Evolutionary conservation across 2,329 filamentous ascomycete genomes (phyloP), one percentile per base, ranked within the genome.

Genomic region (Didymella glomerata): DNA sequence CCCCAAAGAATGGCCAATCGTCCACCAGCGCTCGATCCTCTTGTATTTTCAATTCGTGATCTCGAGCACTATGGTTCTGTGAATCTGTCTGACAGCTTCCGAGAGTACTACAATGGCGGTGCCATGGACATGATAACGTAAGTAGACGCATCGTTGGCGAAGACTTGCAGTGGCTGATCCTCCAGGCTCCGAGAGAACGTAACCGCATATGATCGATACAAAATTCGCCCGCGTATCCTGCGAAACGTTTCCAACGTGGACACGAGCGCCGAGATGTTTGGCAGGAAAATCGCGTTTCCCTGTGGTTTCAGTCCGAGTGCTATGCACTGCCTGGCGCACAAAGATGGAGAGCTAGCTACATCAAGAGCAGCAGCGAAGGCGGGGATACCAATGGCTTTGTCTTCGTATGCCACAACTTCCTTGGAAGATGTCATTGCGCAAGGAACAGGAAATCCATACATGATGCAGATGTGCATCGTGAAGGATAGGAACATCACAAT

Each of bases 241-340:
- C 69, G 71, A 36, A 71, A 76, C 46, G 72, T 73, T 5, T 74
- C 71, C 14, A 62, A 67, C 2, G 56, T 70, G 16, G 65, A 69
- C 48, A 63, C 63, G 3, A 57, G 57, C 11, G 50, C 61, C 14
- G 55, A 59, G 13, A 62, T 70, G 6, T 65, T 67, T 30, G 81
- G 79, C 4, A 71, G 75, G 32, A 76, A 76, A 45, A 65, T 65
- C 6, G 63, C 67, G 0, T 61, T 79, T 44, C 78, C 78, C 6
- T 69, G 79, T 20, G 76, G 78, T 48, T 68, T 78, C 25, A 71
- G 71, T 4, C 89, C 89, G 0, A 79, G 91, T 1, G 88, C 89
- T 1, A 86, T 90, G 1, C 88, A 91, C 64, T 77, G 78, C 1
- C 84, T 90, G 25, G 88, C 89, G 68, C 88, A 92, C 64, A 72